Conservation (phyloP, 441 rosid genomes). For the Hypseocharis bilobata region DNA sequence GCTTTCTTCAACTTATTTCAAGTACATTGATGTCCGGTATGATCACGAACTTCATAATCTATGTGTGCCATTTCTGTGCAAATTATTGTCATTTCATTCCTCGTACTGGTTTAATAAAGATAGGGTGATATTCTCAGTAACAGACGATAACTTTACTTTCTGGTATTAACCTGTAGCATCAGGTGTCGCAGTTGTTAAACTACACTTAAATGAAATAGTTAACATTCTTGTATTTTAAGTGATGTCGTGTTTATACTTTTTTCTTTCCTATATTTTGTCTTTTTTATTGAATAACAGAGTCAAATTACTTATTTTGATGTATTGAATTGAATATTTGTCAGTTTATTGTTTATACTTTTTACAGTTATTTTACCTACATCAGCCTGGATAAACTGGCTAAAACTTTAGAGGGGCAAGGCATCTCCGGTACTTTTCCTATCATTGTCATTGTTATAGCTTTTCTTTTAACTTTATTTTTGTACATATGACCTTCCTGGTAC, state of each 20-base stretch:
- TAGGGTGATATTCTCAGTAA: neutral
- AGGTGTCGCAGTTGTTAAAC: neutral
- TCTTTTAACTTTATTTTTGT: neutral
- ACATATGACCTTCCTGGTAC: neutral
- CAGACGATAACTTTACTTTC: neutral
- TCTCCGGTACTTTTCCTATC: constrained; percentile 30
- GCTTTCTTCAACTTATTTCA: constrained; percentile 63
- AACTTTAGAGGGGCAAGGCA: constrained; percentile 36
- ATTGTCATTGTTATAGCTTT: neutral
- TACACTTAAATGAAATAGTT: neutral
- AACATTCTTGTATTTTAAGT: neutral
- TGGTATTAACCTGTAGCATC: neutral
- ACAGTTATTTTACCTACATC: constrained; percentile 72
- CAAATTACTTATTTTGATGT: neutral
- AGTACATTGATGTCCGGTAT: constrained; percentile 69
- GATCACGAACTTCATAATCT: constrained; percentile 7
- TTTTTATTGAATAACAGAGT: neutral
- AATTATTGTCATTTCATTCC: neutral
- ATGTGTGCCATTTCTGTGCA: neutral
- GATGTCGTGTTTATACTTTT: neutral
- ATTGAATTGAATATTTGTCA: neutral
- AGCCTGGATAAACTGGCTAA: constrained; percentile 59
- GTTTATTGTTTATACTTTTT: constrained; percentile 10
- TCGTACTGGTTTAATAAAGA: too few species aligned
- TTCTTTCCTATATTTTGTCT: neutral